phyloP scores from a whole-genome alignment of 768 basidiomycete species.

The Hypholoma fasciculare region DNA sequence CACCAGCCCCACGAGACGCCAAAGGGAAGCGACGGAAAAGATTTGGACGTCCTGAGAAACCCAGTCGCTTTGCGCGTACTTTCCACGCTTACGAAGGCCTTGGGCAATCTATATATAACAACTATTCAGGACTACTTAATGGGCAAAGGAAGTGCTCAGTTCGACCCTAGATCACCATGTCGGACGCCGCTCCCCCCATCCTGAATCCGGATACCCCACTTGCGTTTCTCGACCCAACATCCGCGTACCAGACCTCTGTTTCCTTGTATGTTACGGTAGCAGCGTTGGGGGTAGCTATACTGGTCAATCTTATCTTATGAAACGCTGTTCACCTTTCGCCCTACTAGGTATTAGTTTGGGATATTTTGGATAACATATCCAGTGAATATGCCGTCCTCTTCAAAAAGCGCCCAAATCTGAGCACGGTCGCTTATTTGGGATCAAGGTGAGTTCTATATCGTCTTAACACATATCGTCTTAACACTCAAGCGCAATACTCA shows the following conservation, averaged over 20 bases:
- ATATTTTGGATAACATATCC: slow-evolving; percentile 22
- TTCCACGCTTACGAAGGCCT: too few species aligned
- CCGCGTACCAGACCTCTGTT: slow-evolving; percentile 26
- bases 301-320: neutral
- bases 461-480: neutral
- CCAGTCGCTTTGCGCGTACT: too few species aligned
- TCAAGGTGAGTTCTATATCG: slow-evolving; percentile 18
- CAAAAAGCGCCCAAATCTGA: slow-evolving; percentile 12
- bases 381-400: slow-evolving; percentile 22
- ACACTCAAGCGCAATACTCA: neutral
- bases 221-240: slow-evolving; percentile 26
- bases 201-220: slow-evolving; percentile 30
- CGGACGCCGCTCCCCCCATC: neutral
- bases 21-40: too few species aligned
- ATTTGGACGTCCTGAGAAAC: too few species aligned
- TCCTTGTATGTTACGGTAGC: slow-evolving; percentile 27
- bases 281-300: slow-evolving; percentile 7
- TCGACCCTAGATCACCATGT: neutral
- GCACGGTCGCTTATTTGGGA: slow-evolving; percentile 24
- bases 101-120: neutral
- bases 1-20: too few species aligned
- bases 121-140: neutral
- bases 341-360: slow-evolving; percentile 28
- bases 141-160: neutral
- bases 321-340: neutral